Evolutionary conservation across 257 asterid species (phyloP).

Genomic region (Ilex asprella): DNA sequence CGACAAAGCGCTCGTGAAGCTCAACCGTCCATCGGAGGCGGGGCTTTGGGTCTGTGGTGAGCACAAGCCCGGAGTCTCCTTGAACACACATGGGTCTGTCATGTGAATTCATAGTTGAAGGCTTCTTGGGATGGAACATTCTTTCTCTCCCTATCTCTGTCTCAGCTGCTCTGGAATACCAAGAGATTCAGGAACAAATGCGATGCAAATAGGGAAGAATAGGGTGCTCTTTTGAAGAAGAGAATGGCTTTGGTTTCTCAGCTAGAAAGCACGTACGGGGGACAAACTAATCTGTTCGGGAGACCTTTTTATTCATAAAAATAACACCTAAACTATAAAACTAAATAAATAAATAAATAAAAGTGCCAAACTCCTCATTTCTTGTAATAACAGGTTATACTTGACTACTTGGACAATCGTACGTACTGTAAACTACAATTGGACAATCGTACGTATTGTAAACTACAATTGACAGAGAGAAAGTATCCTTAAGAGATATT

Average conservation of each 20-base stretch:
- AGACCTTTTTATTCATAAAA: not conserved
- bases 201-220: slow-evolving; percentile 15
- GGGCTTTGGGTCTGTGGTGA: slow-evolving; percentile 90
- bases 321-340: slow-evolving; percentile 1
- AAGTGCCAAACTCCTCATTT: no score
- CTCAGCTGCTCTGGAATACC: slow-evolving; percentile 12
- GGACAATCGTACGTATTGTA: no score
- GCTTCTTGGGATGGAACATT: slow-evolving; percentile 40
- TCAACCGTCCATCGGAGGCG: slow-evolving; percentile 94
- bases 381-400: no score
- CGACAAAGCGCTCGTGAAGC: slow-evolving; percentile 89
- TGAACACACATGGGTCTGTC: slow-evolving; percentile 40
- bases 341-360: slow-evolving; percentile 2
- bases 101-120: slow-evolving; percentile 26
- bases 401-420: no score
- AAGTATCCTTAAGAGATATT: no score
- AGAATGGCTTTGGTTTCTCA: slow-evolving; percentile 7
- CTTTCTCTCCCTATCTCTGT: slow-evolving; percentile 1
- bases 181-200: slow-evolving; percentile 36
- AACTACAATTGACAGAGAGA: no score
- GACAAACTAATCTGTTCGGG: not conserved
- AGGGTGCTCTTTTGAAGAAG: slow-evolving; percentile 18
- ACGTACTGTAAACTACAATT: no score
- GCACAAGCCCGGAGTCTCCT: slow-evolving; percentile 85
- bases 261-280: slow-evolving; percentile 3